Evolutionary conservation across 169 alveolate genomes (phyloP), one percentile per base, ranked within the genome.

Genomic region (Eimeria maxima): DNA sequence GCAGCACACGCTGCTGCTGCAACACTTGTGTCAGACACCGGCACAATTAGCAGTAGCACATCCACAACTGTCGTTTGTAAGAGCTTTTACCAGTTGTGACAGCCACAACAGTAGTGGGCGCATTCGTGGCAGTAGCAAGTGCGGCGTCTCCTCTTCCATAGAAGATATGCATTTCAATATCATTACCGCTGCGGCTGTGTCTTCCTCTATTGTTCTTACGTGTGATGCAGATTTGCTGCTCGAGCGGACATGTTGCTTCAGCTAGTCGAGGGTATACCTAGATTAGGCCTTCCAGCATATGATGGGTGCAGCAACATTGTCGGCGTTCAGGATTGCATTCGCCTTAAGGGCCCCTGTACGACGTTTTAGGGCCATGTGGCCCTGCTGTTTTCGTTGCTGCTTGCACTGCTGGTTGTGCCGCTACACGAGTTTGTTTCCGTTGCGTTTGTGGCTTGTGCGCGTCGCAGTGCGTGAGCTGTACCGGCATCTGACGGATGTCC

Each of bases 401-500:
- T 0, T 24, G 29, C 22, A 14, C 86, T 42, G 14, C 60, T 42
- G 57, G 60, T 18, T 74, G 86, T 74, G 57, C 60, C 44, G 53
- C 20, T 20, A 16, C 38, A 74, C 14, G 42, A 10, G 5, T 55
- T 50, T 71, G n/a, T 4, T 14, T 80, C 2, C 63, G 20, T 10
- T n/a, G 20, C 63, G 29, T 55, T 5, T 86, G 93, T 60, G 74
- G 81, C 27, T n/a, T 50, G n/a, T 55, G 71, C 60, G 27, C 42
- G 67, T 22, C 16, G 93, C 93, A 86, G 93, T 86, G 42, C 76
- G 67, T 2, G 93, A 86, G 80, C 81, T 86, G 80, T 60, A 60
- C 80, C 57, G 63, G 16, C 80, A 60, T 60, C 60, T 84, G 3
- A n/a, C 60, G 47, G 55, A 53, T 16, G 57, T 29, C 60, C 92